Evolutionary conservation across 768 basidiomycete genomes (phyloP), one percentile per base, ranked within the genome.

Genomic region (Termitomyces sp.): DNA sequence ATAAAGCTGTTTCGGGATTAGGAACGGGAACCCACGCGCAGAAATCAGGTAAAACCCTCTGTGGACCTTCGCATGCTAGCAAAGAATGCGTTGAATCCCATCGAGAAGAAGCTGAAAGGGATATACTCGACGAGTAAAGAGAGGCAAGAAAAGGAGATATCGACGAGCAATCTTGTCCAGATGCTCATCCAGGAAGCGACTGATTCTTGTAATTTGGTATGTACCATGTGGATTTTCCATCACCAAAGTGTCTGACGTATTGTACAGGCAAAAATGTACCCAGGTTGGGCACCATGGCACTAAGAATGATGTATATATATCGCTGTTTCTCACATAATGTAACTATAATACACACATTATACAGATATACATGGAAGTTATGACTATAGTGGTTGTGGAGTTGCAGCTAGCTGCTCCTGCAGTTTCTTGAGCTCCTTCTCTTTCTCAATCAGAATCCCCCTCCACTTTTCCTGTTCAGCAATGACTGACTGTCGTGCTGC

Each of bases 151-250:
- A 85, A 81, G 69, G 81, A 84, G 61, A 75, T 86, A 20, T 86
- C 91, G 35, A 92, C 91, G 20, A 89, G 86, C 61, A 95, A 92
- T 75, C 80, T 98, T 53, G 97, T 98, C 60, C 93, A 98, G 70
- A 82, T 89, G 68, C 78, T 98, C 58, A 96, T 98, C 60, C 89
- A 92, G 68, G 92, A 97, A 71, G 93, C 97, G 16, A 92, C 85
- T 3, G 86, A 88, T 72, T 68, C 75, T 2, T 73, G 71, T 22
- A 95, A 97, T 69, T 73, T 99, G 74, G 80, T 79, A 61, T 61
- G 78, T 71, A 38, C 33, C 11, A 20, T 39, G 20, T 56, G 28
- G 35, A 9, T 46, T 35, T 38, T 45, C 38, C 8, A 13, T 55
- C 4, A 28, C 16, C 32, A 33, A 45, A 36, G 51, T 67, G 33